A percentile compares a stretch with the other conserved stretches of the same genome.
Conservation (phyloP, 495 filamentous ascomycete genomes). For the Talaromyces proteolyticus region DNA sequence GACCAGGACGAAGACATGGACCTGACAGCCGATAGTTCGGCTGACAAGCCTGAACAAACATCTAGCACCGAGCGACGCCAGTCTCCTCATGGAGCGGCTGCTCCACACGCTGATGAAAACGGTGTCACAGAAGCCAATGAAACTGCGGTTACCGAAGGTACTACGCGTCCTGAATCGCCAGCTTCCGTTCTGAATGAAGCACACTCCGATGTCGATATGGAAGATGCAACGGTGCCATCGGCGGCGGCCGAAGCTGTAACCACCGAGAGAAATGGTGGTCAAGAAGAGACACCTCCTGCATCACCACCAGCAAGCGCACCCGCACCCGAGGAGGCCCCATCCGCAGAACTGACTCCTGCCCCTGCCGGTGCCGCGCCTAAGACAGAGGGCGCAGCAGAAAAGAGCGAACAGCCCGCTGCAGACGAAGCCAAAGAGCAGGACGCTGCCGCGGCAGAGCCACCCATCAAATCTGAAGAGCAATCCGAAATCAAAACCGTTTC, state of each 20-base stretch:
- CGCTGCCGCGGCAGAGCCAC: constrained; percentile 10
- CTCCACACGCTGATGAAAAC: constrained; percentile 30
- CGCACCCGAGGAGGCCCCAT: constrained; percentile 8
- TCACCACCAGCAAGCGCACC: constrained; percentile 16
- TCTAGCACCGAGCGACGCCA: constrained; percentile 22
- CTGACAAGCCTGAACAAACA: constrained; percentile 36
- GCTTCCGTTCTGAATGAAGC: constrained; percentile 12
- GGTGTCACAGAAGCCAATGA: constrained; percentile 51
- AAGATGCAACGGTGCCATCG: constrained; percentile 40
- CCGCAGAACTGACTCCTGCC: too few relatives aligned
- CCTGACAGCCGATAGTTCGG: constrained; percentile 40
- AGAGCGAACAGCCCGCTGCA: constrained; percentile 5
- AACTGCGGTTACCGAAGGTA: constrained; percentile 45
- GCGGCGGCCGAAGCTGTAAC: constrained; percentile 19
- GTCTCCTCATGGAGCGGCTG: constrained; percentile 15
- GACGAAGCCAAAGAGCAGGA: constrained; percentile 12
- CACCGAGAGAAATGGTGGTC: constrained; percentile 10
- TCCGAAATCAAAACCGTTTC: constrained; percentile 4
- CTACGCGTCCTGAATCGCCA: constrained; percentile 20
- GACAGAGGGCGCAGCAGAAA: constrained; percentile 8
- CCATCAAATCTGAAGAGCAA: constrained; percentile 17
- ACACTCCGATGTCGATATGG: constrained; percentile 54
- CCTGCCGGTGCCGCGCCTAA: background rate
- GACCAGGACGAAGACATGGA: constrained; percentile 45
- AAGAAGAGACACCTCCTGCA: constrained; percentile 27